Evolutionary conservation across 495 filamentous ascomycete species (phyloP).

Genomic region (Tetracladium setigerum): DNA sequence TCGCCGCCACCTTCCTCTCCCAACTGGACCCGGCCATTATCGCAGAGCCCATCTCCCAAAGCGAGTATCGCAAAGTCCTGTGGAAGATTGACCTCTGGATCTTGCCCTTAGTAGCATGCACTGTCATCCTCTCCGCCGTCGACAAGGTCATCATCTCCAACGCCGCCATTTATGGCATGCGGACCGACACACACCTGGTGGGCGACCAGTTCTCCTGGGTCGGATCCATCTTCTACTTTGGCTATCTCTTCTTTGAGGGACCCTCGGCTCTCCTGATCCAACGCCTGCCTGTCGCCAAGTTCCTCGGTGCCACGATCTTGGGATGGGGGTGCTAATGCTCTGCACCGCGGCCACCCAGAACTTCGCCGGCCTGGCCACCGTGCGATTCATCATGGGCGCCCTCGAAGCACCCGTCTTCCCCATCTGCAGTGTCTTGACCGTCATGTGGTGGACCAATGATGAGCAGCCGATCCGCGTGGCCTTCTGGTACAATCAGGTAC

Average conservation of each 20-base stretch:
- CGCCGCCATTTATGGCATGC: constrained; percentile 22
- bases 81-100: too few relatives aligned
- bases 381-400: constrained; percentile 45
- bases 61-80: too few relatives aligned
- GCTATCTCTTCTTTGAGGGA: constrained; percentile 38
- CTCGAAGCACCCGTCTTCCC: constrained; percentile 51
- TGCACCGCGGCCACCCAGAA: constrained; percentile 21
- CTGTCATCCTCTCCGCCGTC: too few relatives aligned
- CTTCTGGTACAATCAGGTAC: constrained; percentile 57
- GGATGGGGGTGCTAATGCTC: constrained; percentile 15
- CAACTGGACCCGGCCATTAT: too few relatives aligned
- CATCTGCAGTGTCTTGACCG: constrained; percentile 48
- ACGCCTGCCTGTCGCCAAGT: constrained; percentile 42
- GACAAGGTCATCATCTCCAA: constrained; percentile 59
- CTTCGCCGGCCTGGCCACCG: constrained; percentile 40
- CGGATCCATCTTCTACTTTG: constrained; percentile 47
- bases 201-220: constrained; percentile 30
- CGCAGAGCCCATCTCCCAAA: too few relatives aligned
- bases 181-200: constrained; percentile 15
- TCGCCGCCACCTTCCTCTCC: too few relatives aligned
- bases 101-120: too few relatives aligned
- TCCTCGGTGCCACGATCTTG: constrained; percentile 5
- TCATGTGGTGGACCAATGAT: constrained; percentile 52
- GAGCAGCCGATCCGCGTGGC: constrained; percentile 50
- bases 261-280: constrained; percentile 47